Conservation (phyloP, 176 grass and related monocot genomes). For the Thalia dealbata region DNA sequence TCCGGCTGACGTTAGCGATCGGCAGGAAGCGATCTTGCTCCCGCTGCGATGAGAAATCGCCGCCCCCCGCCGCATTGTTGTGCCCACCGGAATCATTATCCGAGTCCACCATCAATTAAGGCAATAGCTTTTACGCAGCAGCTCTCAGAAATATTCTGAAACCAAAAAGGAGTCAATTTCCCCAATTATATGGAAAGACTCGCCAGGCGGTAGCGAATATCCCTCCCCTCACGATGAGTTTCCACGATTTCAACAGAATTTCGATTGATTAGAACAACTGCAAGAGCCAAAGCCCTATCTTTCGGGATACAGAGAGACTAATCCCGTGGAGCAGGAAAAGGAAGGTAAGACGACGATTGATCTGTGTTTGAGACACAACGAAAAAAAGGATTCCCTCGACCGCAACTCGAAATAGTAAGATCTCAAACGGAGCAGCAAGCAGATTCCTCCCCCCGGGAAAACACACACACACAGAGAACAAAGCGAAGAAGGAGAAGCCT, state of each 20-base stretch:
- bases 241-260: not conserved
- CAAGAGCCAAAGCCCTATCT: not conserved
- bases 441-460: not conserved
- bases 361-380: not conserved
- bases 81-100: slow-evolving; percentile 79
- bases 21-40: slow-evolving; percentile 95
- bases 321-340: not conserved
- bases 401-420: too few relatives aligned
- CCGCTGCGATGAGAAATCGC: slow-evolving; percentile 40
- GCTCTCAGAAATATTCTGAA: not conserved
- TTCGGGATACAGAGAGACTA: not conserved
- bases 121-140: not conserved
- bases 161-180: not conserved
- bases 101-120: slow-evolving; percentile 60
- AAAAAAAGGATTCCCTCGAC: not conserved
- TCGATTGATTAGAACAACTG: not conserved
- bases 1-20: slow-evolving; percentile 94
- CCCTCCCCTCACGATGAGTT: not conserved
- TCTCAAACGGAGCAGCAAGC: not conserved
- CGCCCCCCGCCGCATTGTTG: slow-evolving; percentile 26
- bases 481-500: not conserved
- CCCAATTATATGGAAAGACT: too few relatives aligned
- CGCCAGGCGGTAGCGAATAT: not conserved
- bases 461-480: too few relatives aligned
- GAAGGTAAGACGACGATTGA: not conserved